phyloP scores from a whole-genome alignment of 2,329 filamentous ascomycete genomes.

The Verticillium dahliae region DNA sequence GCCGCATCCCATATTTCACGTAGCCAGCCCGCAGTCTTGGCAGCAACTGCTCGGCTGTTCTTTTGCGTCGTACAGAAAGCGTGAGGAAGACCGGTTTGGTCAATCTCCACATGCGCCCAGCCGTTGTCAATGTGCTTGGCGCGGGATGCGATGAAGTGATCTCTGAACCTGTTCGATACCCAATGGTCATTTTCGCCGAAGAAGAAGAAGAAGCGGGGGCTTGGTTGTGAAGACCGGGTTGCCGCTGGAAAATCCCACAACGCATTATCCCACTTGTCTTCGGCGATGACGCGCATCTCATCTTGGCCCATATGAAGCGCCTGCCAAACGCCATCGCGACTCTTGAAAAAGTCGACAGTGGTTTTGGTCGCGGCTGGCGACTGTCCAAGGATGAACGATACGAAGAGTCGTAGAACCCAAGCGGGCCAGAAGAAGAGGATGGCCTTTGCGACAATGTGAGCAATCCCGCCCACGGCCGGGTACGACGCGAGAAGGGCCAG shows the following conservation, averaged over 20 bases:
- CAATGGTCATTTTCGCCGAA: slow-evolving; percentile 57
- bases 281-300: slow-evolving; percentile 52
- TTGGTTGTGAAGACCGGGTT: slow-evolving; percentile 6
- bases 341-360: slow-evolving; percentile 48
- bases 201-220: slow-evolving; percentile 51
- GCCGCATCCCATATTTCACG: slow-evolving; percentile 5
- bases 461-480: slow-evolving; percentile 32
- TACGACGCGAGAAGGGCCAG: slow-evolving; percentile 35
- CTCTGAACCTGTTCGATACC: slow-evolving; percentile 50
- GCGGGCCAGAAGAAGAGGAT: slow-evolving; percentile 36
- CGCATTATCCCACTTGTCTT: slow-evolving; percentile 53
- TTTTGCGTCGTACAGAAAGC: slow-evolving; percentile 45
- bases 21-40: slow-evolving; percentile 6
- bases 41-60: slow-evolving; percentile 7
- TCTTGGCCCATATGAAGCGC: slow-evolving; percentile 51
- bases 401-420: slow-evolving; percentile 32
- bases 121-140: slow-evolving; percentile 24
- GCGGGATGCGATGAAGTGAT: slow-evolving; percentile 45
- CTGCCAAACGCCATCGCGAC: slow-evolving; percentile 52
- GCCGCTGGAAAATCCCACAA: slow-evolving; percentile 42
- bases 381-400: slow-evolving; percentile 38
- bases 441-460: slow-evolving; percentile 31
- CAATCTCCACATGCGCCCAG: slow-evolving; percentile 43
- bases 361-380: slow-evolving; percentile 39
- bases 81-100: slow-evolving; percentile 50